These are phyloP conservation scores for Phytophthora nicotianae DNA, from an alignment of 352 stramenopile genomes.

Conservation along the genomic window DNA sequence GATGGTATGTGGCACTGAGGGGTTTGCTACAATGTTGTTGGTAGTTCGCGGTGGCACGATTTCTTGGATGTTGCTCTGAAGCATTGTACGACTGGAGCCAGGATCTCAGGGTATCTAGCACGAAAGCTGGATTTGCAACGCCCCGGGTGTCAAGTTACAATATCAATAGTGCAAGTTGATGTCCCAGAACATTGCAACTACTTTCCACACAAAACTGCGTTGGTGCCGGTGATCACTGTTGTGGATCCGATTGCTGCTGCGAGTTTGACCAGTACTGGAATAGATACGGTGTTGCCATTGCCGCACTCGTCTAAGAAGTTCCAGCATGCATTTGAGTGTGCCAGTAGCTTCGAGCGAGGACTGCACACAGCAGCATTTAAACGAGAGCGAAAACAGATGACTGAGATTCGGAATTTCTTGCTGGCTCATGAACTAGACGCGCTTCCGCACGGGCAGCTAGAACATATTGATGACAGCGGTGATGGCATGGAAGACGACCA, in stretches of 20 bases:
- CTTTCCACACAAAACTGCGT: constrained; percentile 63
- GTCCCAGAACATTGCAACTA: constrained; percentile 61
- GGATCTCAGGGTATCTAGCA: constrained; percentile 73
- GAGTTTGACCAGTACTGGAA: not conserved
- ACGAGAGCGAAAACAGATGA: constrained; percentile 17
- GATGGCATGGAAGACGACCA: not conserved
- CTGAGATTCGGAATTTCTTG: constrained; percentile 33
- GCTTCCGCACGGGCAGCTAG: constrained; percentile 13
- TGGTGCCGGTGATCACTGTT: constrained; percentile 70
- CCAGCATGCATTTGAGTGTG: constrained; percentile 31
- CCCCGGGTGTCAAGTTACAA: constrained; percentile 42
- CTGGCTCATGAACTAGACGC: constrained; percentile 33
- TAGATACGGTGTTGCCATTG: constrained; percentile 4
- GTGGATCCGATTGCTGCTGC: constrained; percentile 34
- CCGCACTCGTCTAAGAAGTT: constrained; percentile 27
- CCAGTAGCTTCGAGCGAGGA: not conserved
- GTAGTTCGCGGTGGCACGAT: constrained; percentile 70
- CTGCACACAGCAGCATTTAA: constrained; percentile 5
- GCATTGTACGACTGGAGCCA: constrained; percentile 50
- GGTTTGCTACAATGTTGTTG: constrained; percentile 10
- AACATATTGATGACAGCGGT: not conserved
- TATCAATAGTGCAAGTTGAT: constrained; percentile 41
- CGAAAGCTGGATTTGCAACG: constrained; percentile 53
- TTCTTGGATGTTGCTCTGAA: constrained; percentile 65
- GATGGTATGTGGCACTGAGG: not conserved